Conservation (phyloP, 768 basidiomycete genomes). For the Tubosaeta sp. region DNA sequence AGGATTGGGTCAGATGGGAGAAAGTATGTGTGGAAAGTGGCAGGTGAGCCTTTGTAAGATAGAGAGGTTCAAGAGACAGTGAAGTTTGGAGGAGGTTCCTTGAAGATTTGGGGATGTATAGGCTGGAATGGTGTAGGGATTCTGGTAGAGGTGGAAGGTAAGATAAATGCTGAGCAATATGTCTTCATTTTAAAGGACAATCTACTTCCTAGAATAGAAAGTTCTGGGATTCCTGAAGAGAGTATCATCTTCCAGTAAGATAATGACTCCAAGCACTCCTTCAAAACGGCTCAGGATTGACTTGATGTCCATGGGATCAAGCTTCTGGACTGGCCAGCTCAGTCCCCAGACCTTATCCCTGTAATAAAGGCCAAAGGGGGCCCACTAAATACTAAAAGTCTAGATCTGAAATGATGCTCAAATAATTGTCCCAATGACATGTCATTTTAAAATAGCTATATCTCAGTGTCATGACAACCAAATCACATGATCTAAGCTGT, state of each 20-base stretch:
- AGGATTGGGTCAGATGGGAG: background rate
- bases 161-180: background rate
- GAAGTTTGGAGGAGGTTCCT: too few relatives aligned
- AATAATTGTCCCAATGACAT: too few relatives aligned
- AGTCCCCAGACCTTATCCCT: background rate
- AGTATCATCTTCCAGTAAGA: background rate
- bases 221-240: too few relatives aligned
- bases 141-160: background rate
- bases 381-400: too few relatives aligned
- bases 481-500: too few relatives aligned
- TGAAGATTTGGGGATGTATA: background rate
- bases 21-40: background rate
- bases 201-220: background rate
- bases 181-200: too few relatives aligned
- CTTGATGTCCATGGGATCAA: background rate
- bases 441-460: too few relatives aligned
- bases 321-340: background rate
- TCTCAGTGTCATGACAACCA: too few relatives aligned
- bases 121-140: background rate
- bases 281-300: background rate
- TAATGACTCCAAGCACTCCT: background rate
- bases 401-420: too few relatives aligned
- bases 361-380: too few relatives aligned
- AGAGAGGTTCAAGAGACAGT: background rate
- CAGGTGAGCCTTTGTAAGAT: background rate